Evolutionary conservation across 2,329 filamentous ascomycete genomes (phyloP), one percentile per base, ranked within the genome.

Genomic region (Cladorrhinum sp.): DNA sequence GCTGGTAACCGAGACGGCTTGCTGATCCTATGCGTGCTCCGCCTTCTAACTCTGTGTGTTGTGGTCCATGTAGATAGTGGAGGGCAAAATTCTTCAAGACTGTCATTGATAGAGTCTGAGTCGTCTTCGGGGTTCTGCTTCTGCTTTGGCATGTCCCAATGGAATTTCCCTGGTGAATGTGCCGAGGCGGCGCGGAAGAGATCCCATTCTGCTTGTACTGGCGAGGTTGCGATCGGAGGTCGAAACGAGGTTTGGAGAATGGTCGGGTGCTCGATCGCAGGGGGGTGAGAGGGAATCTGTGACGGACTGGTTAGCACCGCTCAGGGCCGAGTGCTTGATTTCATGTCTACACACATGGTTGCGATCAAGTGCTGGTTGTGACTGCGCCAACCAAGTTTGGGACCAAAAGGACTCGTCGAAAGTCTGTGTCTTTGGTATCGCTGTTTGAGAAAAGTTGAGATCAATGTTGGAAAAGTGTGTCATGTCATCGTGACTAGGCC

Each of bases 81-180:
- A 2, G 51, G 26, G 6, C 49, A 61, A 10, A 58, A 24, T 3
- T 65, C 61, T 9, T 66, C 64, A 9, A 49, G 30, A 49, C 60
- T 61, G 58, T 65, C 64, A 39, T 63, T 61, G 28, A 62, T 63
- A 9, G 63, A 67, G 33, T 68, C 66, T 16, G 65, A 68, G 30
- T 69, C 67, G 24, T 69, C 66, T 16, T 68, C 66, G 36, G 56
- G 30, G 20, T 58, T 63, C 55, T 62, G 46, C 2, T 51, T 58
- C 0, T 23, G 39, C 2, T 57, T 59, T 16, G 59, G 12, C 18
- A 59, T 39, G 8, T 59, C 55, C 66, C 66, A 66, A 36, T 57
- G 58, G 42, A 61, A 50, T 12, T 46, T 48, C 10, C 50, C 55
- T 4, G 56, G 52, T 3, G 58, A 49, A 18, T 58, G 60, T 24